Evolutionary conservation across 768 basidiomycete species (phyloP), one percentile per base, ranked within the genome.

Genomic region (Pisolithus sp.): DNA sequence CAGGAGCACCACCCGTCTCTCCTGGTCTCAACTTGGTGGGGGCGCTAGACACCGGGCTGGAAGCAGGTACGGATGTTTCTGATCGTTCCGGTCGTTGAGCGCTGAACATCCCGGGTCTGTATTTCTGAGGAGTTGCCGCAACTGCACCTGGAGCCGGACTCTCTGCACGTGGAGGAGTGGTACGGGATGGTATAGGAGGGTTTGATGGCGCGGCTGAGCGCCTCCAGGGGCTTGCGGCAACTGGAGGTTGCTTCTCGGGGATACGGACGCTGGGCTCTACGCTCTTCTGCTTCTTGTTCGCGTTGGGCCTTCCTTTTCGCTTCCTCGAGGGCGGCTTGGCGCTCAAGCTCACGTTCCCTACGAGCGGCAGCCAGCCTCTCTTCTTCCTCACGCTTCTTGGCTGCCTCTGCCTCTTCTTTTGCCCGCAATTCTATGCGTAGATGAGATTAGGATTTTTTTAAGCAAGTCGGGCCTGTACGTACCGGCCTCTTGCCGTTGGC

Each of bases 211-310:
- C 63, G 36, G 63, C 30, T 0, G 60, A 36, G 26, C 55, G 18
- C 53, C 64, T 50, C 52, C 62, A 67, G 37, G 69, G 57, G 24
- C 36, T 50, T 17, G 70, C 66, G 5, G 60, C 52, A 18, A 65
- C 59, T 18, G 76, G 73, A 20, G 43, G 53, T 38, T 60, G 65
- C 47, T 59, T 54, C 31, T 64, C 68, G 7, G 69, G 60, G 4
- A 71, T 69, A 47, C 80, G 79, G n/a, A 61, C 24, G 24, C 54
- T 21, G 70, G 36, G 52, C 76, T 34, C 46, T 46, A 72, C 48
- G 71, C 72, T 68, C 78, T 48, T 65, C 78, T 1, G 86, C 86
- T 53, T 88, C 86, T n/a, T 83, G 82, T 59, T 87, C 88, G 37
- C 84, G 77, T 57, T 82, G 78, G 12, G 68, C 70, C 55, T 80